phyloP scores from a whole-genome alignment of 176 grass and related monocot genomes.

The Olyra latifolia region DNA sequence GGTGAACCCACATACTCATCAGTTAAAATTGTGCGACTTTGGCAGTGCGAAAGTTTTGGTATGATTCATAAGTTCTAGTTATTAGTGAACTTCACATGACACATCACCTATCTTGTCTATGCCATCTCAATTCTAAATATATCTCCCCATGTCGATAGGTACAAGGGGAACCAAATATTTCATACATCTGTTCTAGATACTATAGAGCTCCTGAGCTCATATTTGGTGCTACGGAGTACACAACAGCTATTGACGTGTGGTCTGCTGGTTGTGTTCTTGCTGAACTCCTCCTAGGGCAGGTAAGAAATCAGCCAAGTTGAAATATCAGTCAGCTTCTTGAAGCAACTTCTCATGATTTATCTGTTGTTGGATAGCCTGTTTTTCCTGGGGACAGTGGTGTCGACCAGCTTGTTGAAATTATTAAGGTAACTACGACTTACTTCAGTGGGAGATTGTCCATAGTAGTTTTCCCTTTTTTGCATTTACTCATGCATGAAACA shows the following conservation, averaged over 20 bases:
- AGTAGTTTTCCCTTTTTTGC: not conserved
- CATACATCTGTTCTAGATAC: constrained; percentile 92
- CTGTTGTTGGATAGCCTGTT: constrained; percentile 63
- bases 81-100: not conserved
- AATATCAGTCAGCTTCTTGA: constrained; percentile 30
- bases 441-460: not conserved
- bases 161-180: constrained; percentile 87
- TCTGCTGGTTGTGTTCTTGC: constrained; percentile 90
- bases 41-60: constrained; percentile 92
- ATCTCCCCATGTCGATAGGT: constrained; percentile 49
- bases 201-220: constrained; percentile 94
- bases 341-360: constrained; percentile 32
- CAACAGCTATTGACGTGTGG: constrained; percentile 89
- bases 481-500: constrained; percentile 14
- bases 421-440: constrained; percentile 51
- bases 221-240: constrained; percentile 89
- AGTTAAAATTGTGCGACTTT: constrained; percentile 85
- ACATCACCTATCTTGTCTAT: not conserved
- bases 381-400: constrained; percentile 88
- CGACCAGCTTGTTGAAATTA: constrained; percentile 89
- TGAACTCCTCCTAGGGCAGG: constrained; percentile 81
- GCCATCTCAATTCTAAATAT: constrained; percentile 25
- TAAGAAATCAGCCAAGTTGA: constrained; percentile 36
- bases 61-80: constrained; percentile 30
- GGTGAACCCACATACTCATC: constrained; percentile 87